phyloP scores from a whole-genome alignment of 768 basidiomycete genomes.

The Lactarius hatsudake region DNA sequence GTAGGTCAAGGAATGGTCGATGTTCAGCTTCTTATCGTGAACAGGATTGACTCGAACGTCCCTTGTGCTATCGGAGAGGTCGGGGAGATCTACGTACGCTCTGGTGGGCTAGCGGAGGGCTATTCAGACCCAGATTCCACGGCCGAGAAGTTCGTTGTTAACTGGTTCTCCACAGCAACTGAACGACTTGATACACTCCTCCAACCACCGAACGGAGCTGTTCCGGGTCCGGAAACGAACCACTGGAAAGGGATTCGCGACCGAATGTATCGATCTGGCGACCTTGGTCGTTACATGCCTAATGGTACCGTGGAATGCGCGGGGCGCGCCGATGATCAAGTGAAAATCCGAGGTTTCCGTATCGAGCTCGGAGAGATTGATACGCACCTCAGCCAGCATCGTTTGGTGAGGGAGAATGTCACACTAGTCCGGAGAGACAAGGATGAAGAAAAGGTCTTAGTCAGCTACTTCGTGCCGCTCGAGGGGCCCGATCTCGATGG shows the following conservation, averaged over 20 bases:
- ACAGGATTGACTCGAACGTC: slow-evolving; percentile 78
- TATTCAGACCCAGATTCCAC: slow-evolving; percentile 85
- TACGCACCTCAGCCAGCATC: slow-evolving; percentile 90
- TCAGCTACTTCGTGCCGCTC: slow-evolving; percentile 95
- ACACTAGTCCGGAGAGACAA: slow-evolving; percentile 96
- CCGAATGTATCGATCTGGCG: slow-evolving; percentile 96
- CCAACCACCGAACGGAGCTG: slow-evolving; percentile 47
- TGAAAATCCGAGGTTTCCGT: slow-evolving; percentile 98
- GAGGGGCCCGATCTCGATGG: slow-evolving; percentile 63
- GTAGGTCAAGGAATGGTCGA: slow-evolving; percentile 98
- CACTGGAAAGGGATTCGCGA: slow-evolving; percentile 96
- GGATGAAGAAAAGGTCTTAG: slow-evolving; percentile 98
- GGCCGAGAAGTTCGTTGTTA: slow-evolving; percentile 86
- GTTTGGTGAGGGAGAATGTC: slow-evolving; percentile 94
- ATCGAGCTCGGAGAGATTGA: slow-evolving; percentile 99
- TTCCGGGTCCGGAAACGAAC: slow-evolving; percentile 67
- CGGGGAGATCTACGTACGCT: slow-evolving; percentile 97
- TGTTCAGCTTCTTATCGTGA: slow-evolving; percentile 95
- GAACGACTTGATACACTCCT: slow-evolving; percentile 69
- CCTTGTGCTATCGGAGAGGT: slow-evolving; percentile 95
- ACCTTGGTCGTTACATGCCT: slow-evolving; percentile 91
- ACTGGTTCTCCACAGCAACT: slow-evolving; percentile 74
- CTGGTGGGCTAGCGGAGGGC: slow-evolving; percentile 92
- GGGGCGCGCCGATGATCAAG: slow-evolving; percentile 96
- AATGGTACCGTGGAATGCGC: slow-evolving; percentile 95